Conservation (phyloP, 495 filamentous ascomycete genomes). For the Neurospora hispaniola region DNA sequence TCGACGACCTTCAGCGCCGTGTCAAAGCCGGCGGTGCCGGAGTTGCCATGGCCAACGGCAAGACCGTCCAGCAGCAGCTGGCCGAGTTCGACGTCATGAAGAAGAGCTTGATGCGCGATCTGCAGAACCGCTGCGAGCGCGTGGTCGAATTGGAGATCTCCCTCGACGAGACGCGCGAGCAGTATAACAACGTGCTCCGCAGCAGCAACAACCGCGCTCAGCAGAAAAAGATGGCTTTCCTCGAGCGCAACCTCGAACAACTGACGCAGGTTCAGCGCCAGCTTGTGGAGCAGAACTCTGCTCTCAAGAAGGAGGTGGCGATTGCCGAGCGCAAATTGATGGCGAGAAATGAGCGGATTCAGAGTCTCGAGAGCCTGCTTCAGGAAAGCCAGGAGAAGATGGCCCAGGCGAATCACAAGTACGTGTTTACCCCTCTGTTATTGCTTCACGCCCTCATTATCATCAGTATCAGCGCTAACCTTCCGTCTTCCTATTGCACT, state of each 20-base stretch:
- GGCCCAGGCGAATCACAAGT: slow-evolving; percentile 91
- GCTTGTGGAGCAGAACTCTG: slow-evolving; percentile 93
- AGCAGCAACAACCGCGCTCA: slow-evolving; percentile 94
- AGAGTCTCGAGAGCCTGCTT: slow-evolving; percentile 79
- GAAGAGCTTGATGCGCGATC: slow-evolving; percentile 96
- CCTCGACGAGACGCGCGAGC: slow-evolving; percentile 90
- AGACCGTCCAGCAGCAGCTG: slow-evolving; percentile 94
- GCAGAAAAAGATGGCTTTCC: slow-evolving; percentile 99
- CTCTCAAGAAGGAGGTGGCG: slow-evolving; percentile 95
- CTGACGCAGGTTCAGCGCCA: slow-evolving; percentile 94
- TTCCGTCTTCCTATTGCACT: slow-evolving; percentile 6
- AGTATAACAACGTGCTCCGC: slow-evolving; percentile 95
- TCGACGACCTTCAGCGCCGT: slow-evolving; percentile 67
- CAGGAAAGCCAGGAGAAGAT: slow-evolving; percentile 97
- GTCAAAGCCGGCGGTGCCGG: slow-evolving; percentile 47
- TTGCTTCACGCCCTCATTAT: background rate
- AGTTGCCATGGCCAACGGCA: slow-evolving; percentile 58
- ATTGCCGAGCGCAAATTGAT: slow-evolving; percentile 96
- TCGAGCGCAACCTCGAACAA: slow-evolving; percentile 96
- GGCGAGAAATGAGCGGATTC: slow-evolving; percentile 91
- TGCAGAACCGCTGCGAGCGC: slow-evolving; percentile 95
- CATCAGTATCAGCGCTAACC: background rate
- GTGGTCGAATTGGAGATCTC: slow-evolving; percentile 97
- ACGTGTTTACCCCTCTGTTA: slow-evolving; percentile 26
- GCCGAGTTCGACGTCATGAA: slow-evolving; percentile 99